Evolutionary conservation across 371 early-diverging fungal species (phyloP), one percentile per base, ranked within the genome.

Genomic region (Mortierella sp.): DNA sequence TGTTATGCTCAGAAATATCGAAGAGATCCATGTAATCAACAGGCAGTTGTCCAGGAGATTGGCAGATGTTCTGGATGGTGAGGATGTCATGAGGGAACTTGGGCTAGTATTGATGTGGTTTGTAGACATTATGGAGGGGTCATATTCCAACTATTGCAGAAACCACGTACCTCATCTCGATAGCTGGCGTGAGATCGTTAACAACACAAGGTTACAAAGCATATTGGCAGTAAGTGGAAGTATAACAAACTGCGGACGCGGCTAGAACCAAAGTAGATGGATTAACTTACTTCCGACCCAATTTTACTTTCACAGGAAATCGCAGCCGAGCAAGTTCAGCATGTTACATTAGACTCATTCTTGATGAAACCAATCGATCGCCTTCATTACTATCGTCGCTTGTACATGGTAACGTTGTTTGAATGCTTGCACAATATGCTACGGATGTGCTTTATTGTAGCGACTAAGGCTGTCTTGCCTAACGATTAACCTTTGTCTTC

Each of bases 321-420:
- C 45, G 81, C 81, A 0, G 71, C 71, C 54, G 81, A 80, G 54
- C 75, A 80, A 45, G 47, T 80, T 28, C 81, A 80, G 55, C 81
- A 80, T 67, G 68, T 74, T 19, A 80, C 81, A 3, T 55, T 80
- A 31, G 81, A 80, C 64, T 66, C 75, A 26, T 80, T 80, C 42
- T 34, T 80, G n/a, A 70, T 75, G 71, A 80, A 80, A 42, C 81
- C 81, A 28, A 80, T 80, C 49, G 81, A 80, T 23, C 81, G 81
- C 17, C 56, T 80, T 7, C 81, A 80, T 29, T 75, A 80, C 53
- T 80, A 80, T 34, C 75, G 75, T 8, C 66, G 81, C 13, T 65
- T 80, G 1, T 80, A 75, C 66, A 80, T 80, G 75, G 81, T 80
- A 67, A 60, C 7, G n/a, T 9, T 31, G 3, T 57, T 12, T 34